phyloP scores from a whole-genome alignment of 345 rosid genomes.

The Excoecaria agallocha region DNA sequence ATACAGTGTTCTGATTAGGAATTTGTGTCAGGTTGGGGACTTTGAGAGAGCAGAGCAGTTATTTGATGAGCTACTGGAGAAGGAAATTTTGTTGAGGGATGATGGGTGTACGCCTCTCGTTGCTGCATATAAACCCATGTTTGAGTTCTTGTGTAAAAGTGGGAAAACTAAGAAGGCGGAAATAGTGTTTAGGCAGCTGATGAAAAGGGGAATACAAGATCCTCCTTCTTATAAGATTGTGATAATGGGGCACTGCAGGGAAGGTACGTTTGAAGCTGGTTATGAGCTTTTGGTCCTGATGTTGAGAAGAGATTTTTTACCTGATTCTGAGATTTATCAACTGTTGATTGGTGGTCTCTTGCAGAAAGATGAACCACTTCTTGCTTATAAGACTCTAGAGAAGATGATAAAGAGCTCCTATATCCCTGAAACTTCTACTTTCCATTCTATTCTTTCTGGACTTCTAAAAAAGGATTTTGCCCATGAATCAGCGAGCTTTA shows the following conservation, averaged over 20 bases:
- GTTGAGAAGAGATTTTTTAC: slow-evolving; percentile 65
- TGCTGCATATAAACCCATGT: slow-evolving; percentile 76
- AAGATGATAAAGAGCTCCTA: slow-evolving; percentile 72
- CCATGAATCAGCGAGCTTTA: slow-evolving; percentile 49
- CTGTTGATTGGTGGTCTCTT: slow-evolving; percentile 57
- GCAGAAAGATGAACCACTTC: slow-evolving; percentile 52
- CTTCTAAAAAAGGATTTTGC: slow-evolving; percentile 49
- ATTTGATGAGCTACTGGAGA: slow-evolving; percentile 50
- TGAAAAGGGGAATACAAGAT: slow-evolving; percentile 80
- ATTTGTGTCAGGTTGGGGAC: slow-evolving; percentile 53
- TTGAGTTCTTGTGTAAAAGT: slow-evolving; percentile 60
- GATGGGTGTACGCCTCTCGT: slow-evolving; percentile 40
- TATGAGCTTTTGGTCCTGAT: slow-evolving; percentile 64
- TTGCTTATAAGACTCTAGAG: slow-evolving; percentile 55
- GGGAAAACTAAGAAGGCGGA: slow-evolving; percentile 74
- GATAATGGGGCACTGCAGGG: slow-evolving; percentile 74
- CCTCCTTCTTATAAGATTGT: slow-evolving; percentile 51
- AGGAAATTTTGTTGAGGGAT: slow-evolving; percentile 17
- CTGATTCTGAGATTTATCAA: slow-evolving; percentile 58
- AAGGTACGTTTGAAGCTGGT: slow-evolving; percentile 55
- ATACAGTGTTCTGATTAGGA: slow-evolving; percentile 65
- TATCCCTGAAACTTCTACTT: slow-evolving; percentile 54
- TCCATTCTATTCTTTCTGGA: slow-evolving; percentile 55
- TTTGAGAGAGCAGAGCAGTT: slow-evolving; percentile 63
- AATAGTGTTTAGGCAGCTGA: slow-evolving; percentile 66